Base-by-base conservation (phyloP, 768 basidiomycete species). In the Trametes maxima region DNA sequence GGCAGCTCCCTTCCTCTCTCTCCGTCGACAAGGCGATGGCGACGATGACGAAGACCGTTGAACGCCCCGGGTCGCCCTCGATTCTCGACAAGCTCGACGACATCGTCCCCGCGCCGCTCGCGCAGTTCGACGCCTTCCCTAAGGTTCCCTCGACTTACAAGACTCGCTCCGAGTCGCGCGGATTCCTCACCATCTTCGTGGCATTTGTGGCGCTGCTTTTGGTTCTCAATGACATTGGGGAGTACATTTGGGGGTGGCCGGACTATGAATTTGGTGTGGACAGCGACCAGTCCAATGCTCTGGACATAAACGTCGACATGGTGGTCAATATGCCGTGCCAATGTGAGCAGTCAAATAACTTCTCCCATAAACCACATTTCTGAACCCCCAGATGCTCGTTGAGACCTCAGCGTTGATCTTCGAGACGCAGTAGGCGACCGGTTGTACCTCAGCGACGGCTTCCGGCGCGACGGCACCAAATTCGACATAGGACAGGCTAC, bases 351-450 rank as follows among this genome's bases (percentile, higher is more conserved):
- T 50, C 13, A 55, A 5, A 17, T 19, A 39, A 35, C 12, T 3
- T 33, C 3, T 17, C 0, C 39, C 14, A 7, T n/a, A 4, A 13
- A 42, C 1, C 19, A 12, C 2, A 24, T 21, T 4, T 28, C 10
- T 11, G 22, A 16, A 22, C 5, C 36, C 36, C 22, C 10, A 42
- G 14, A n/a, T 14, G 4, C 1, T 50, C 0, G 16, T 10, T 17
- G 64, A 98, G 95, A 82, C 70, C 77, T 98, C 52, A 88, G 85
- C 50, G 89, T 98, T 24, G 96, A 98, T 71, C 72, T 99, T 62
- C 80, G 95, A 59, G 96, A 99, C 72, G 91, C 90, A 0, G 82
- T 97, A n/a, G 96, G 96, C 2, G 96, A 99, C 72, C 80, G 96
- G 43, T 70, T 99, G 35, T 90, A 88, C 72, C 82, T 98, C 60